These are phyloP conservation scores for Actinomucor elegans DNA, from an alignment of 371 early-diverging fungal species.

Conservation along the genomic window DNA sequence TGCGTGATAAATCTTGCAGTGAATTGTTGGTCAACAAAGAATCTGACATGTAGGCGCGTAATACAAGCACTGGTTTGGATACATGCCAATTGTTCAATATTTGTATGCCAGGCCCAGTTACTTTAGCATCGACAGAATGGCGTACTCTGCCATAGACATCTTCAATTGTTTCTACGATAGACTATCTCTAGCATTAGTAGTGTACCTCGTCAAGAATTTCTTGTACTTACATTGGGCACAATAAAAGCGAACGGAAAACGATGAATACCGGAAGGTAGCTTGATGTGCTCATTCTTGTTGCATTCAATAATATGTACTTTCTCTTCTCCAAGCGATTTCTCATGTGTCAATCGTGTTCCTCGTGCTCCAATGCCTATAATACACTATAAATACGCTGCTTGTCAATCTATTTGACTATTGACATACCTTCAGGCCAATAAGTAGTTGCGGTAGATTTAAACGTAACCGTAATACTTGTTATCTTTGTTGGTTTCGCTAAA, in stretches of 20 bases:
- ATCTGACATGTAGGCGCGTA: conserved; percentile 39
- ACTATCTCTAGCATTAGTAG: conserved; percentile 1
- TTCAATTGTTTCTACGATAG: conserved; percentile 36
- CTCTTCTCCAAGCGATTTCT: conserved; percentile 26
- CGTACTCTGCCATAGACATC: conserved; percentile 32
- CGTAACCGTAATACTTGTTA: conserved; percentile 34
- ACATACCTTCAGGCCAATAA: conserved; percentile 51
- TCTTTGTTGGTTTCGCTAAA: conserved; percentile 32
- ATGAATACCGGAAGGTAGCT: conserved; percentile 28
- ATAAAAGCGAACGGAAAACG: conserved; percentile 37
- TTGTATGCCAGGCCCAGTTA: conserved; percentile 20
- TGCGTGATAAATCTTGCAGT: conserved; percentile 34
- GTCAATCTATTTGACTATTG: background rate
- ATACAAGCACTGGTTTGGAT: conserved; percentile 28
- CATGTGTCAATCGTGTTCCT: conserved; percentile 31
- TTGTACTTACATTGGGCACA: conserved; percentile 35
- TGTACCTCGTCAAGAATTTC: too few species aligned
- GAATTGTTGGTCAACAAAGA: conserved; percentile 32
- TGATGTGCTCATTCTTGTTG: conserved; percentile 22
- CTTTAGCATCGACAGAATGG: conserved; percentile 30
- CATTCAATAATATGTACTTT: conserved; percentile 18
- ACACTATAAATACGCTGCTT: too few species aligned
- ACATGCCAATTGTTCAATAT: conserved; percentile 29
- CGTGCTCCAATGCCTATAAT: conserved; percentile 32
- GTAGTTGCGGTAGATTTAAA: conserved; percentile 40